Evolutionary conservation across 1,139 yeast species (phyloP).

Genomic region (Eremothecium coryli): DNA sequence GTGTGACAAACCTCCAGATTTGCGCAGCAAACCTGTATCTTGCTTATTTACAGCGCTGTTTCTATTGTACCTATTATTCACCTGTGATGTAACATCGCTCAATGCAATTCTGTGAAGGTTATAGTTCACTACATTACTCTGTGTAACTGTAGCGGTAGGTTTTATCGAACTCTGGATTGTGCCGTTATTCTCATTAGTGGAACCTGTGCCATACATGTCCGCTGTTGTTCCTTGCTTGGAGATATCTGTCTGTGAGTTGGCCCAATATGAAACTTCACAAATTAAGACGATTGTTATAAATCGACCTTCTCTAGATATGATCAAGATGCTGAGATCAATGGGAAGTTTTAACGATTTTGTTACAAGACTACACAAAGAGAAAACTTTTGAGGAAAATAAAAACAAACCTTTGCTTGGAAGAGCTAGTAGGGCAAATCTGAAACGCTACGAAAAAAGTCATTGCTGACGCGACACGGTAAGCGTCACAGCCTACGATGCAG

Average conservation of each 20-base stretch:
- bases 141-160: background rate
- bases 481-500: no score
- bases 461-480: no score
- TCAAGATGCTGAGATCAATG: no score
- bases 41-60: background rate
- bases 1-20: background rate
- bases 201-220: constrained; percentile 1
- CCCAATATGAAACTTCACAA: no score
- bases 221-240: no score
- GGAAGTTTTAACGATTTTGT: no score
- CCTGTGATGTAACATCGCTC: constrained; percentile 27
- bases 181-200: constrained; percentile 2
- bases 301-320: no score
- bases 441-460: no score
- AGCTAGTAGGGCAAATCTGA: background rate
- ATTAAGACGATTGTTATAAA: no score
- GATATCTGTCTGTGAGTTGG: no score
- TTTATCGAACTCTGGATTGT: background rate
- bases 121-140: background rate
- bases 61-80: constrained; percentile 8
- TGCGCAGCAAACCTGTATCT: background rate
- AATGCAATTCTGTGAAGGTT: constrained; percentile 20
- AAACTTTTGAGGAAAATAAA: constrained; percentile 6
- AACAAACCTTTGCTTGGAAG: background rate
- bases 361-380: constrained; percentile 6